Percentiles rank a stretch among this genome's conserved stretches.
phyloP scores from a whole-genome alignment of 768 basidiomycete species.

The Paxillus ammoniavirescens region DNA sequence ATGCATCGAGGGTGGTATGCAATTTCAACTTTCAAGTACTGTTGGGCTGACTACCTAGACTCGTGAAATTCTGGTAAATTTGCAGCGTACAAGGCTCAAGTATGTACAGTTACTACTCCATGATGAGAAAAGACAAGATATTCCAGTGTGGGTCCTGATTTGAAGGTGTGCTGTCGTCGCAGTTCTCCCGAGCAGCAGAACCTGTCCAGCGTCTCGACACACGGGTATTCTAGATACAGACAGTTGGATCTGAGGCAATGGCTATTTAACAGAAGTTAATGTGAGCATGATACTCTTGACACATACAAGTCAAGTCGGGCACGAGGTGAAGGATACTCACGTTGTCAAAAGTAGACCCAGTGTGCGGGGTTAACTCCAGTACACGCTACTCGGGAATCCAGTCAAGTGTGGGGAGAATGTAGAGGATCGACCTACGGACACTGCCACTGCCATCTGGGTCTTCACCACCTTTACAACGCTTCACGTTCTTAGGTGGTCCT shows the following conservation, averaged over 20 bases:
- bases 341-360: conserved; percentile 43
- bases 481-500: conserved; percentile 36
- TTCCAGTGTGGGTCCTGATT: too few species aligned
- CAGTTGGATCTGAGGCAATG: conserved; percentile 33
- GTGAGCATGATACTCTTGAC: conserved; percentile 1
- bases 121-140: too few species aligned
- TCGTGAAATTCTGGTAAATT: too few species aligned
- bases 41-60: too few species aligned
- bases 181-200: too few species aligned
- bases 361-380: conserved; percentile 49
- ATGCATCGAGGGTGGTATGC: too few species aligned
- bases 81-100: too few species aligned
- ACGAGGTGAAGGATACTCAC: conserved; percentile 24
- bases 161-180: too few species aligned
- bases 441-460: conserved; percentile 48
- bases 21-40: too few species aligned
- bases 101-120: too few species aligned
- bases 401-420: neutral
- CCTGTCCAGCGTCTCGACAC: neutral
- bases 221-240: conserved; percentile 21
- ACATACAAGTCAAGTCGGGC: neutral
- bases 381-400: conserved; percentile 32
- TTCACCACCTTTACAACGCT: conserved; percentile 43
- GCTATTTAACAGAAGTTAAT: conserved; percentile 14
- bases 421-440: conserved; percentile 35